Evolutionary conservation across 192 early-diverging fungal species (phyloP).

Genomic region (Mortierella antarctica): DNA sequence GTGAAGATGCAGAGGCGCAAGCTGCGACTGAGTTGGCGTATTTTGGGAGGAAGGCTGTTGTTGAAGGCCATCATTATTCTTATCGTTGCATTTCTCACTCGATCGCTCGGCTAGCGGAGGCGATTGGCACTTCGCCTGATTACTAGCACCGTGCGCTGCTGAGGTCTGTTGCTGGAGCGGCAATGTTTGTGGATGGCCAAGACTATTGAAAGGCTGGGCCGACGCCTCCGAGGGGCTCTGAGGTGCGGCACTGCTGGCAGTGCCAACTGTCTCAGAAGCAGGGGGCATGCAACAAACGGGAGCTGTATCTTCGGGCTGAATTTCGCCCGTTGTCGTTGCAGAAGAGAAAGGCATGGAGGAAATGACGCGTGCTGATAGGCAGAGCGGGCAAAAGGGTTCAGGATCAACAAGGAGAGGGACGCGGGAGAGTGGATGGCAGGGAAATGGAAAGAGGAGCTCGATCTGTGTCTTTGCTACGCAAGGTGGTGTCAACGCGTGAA

Average conservation of each 20-base stretch:
- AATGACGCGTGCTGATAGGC: conserved; percentile 2
- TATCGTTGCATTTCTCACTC: background rate
- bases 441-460: background rate
- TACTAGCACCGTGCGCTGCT: no score
- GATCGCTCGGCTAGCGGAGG: conserved; percentile 1
- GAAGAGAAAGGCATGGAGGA: conserved; percentile 7
- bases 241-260: background rate
- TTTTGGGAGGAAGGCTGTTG: background rate
- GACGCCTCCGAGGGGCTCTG: background rate
- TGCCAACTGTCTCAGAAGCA: conserved; percentile 5
- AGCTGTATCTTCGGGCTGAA: background rate
- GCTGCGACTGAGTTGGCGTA: background rate
- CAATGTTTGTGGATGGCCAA: no score
- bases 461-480: background rate
- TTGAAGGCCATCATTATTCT: no score
- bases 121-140: no score
- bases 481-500: no score
- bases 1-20: background rate
- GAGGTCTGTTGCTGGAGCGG: no score
- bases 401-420: background rate
- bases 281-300: no score
- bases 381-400: background rate
- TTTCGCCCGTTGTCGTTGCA: conserved; percentile 6
- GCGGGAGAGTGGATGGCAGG: background rate
- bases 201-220: no score